phyloP scores from a whole-genome alignment of 176 grass and related monocot species.

The Sorghum bicolor region Sorghum_bicolor_NCBIv3 NC_012871.2:61335501-61336000 shows the following conservation, averaged over 20 bases:
- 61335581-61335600: neutral
- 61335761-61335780: slow-evolving; percentile 99
- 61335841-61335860: neutral
- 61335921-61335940: slow-evolving; percentile 64
- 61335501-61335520: slow-evolving; percentile 7
- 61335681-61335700: neutral
- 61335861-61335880: slow-evolving; percentile 9
- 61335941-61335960: slow-evolving; percentile 40
- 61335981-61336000: slow-evolving; percentile 20
- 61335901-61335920: slow-evolving; percentile 49
- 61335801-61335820: neutral
- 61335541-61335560: neutral
- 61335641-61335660: neutral
- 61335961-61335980: slow-evolving; percentile 37
- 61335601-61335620: neutral
- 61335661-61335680: neutral
- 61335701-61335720: neutral
- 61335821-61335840: neutral
- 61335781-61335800: slow-evolving; percentile 76
- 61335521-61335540: slow-evolving; percentile 16
- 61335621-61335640: neutral
- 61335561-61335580: slow-evolving; percentile 12
- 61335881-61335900: neutral
- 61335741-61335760: slow-evolving; percentile 49
- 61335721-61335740: neutral